Evolutionary conservation across 495 filamentous ascomycete species (phyloP), one percentile per base, ranked within the genome.

Genomic region (Neurospora discreta): DNA sequence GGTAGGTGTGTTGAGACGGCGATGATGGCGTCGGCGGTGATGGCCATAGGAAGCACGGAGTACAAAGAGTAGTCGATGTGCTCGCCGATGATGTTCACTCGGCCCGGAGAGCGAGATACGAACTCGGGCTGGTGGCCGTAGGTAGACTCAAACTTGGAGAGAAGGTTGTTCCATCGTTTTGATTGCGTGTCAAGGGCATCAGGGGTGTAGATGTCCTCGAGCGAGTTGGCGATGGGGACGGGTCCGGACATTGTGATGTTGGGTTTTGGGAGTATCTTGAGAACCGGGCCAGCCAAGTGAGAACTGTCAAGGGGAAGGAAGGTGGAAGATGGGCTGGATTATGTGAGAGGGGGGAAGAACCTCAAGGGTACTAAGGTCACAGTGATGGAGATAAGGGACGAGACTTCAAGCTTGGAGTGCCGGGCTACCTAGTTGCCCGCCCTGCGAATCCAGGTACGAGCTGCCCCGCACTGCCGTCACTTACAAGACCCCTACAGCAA

Each of bases 31-130:
- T 99, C 95, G 68, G 93, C 92, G 20, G 90, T 93, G 74, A 98
- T 91, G 70, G 94, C 95, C 88, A 97, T 98, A 69, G 95, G 95
- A 20, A 99, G 85, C 68, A 98, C 95, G 78, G 95, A 89, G 84
- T 98, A 99, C 42, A 98, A 89, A 23, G 93, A 96, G 81, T 99
- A 99, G 85, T 99, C 95, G 77, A 99, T 98, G 83, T 99, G 95
- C 85, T 99, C 95, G 78, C 95, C 95, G 76, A 99, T 98, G 79
- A 99, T 95, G 85, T 98, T 98, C 73, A 99, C 95, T 71, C 95
- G 87, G 69, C 95, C 95, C 0, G 95, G 95, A 72, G 93, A 96
- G 68, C 95, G 89, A 1, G 95, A 88, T 8, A 98, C 88, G 76
- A 97, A 98, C 58, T 93, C 87, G 3, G 94, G 89, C 15, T 81